Evolutionary conservation across 768 basidiomycete species (phyloP).

Genomic region (Suillus subluteus): DNA sequence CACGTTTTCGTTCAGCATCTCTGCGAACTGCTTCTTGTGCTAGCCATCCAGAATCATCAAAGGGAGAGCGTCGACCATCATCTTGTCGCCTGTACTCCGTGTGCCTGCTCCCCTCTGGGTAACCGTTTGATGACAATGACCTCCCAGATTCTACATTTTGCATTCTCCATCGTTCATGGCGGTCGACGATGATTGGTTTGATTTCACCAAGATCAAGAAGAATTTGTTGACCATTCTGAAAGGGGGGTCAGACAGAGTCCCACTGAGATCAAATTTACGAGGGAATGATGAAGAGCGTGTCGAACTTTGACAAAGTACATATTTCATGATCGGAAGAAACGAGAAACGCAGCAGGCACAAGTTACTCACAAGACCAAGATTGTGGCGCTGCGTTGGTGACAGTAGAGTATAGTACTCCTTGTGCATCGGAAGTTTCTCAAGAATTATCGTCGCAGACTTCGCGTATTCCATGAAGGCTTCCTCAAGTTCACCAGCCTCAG

Average conservation of each 20-base stretch:
- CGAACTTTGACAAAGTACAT: constrained; percentile 1
- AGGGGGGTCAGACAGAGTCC: constrained; percentile 21
- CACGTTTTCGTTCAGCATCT: constrained; percentile 36
- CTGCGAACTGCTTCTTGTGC: constrained; percentile 36
- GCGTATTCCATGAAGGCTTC: constrained; percentile 74
- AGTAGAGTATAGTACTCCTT: constrained; percentile 62
- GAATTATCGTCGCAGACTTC: constrained; percentile 73
- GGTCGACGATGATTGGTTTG: constrained; percentile 64
- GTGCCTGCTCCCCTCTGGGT: constrained; percentile 16
- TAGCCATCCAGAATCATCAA: constrained; percentile 37
- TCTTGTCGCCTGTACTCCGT: constrained; percentile 25
- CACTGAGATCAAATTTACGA: constrained; percentile 10
- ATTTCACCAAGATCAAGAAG: constrained; percentile 66
- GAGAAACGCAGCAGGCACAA: neutral
- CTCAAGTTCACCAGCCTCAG: constrained; percentile 61
- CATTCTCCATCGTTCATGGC: constrained; percentile 63
- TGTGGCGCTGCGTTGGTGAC: constrained; percentile 60
- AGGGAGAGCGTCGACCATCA: constrained; percentile 26
- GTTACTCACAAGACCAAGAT: constrained; percentile 67
- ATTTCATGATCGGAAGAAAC: constrained; percentile 13
- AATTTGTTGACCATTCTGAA: constrained; percentile 76
- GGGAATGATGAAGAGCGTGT: neutral
- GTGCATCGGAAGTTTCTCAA: constrained; percentile 79
- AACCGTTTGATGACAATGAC: constrained; percentile 22
- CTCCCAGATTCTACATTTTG: constrained; percentile 41